Base-by-base conservation (phyloP, 257 asterid species). In the Solanum boliviense region DNA sequence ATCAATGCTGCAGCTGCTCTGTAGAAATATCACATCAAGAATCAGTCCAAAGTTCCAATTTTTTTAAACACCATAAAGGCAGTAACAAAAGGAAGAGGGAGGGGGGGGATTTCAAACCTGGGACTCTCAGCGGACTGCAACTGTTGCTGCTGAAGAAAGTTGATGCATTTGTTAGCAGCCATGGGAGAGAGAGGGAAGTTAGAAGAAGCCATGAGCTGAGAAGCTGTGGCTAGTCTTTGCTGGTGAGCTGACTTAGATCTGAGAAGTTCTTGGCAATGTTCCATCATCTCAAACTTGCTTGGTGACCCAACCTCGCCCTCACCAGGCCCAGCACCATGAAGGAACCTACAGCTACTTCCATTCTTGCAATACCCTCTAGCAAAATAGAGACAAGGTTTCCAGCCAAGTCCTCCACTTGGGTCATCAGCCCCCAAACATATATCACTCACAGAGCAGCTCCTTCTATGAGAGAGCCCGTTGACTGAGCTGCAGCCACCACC, bases 281-380 rank as follows among this genome's bases (percentile, higher is more conserved):
- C 96, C 92, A 93, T 89, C 92, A 93, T 89, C 62, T 93, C 94
- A 39, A 90, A 84, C 91, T 94, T 93, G 58, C 84, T 90, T 1
- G 96, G 96, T 0, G 95, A 93, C 10, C 95, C 93, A 90, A 88
- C 91, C 38, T 62, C 90, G 58, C 34, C 92, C 39, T 89, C 62
- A 52, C 89, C 83, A 36, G 29, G 21, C 32, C 91, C 92, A 25
- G 81, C 94, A 39, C 96, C 95, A 88, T 94, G 98, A 38, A 92
- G 87, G 88, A 93, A 94, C 60, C 94, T 90, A 93, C 98, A 94
- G 87, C 89, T 89, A 41, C 91, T 88, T 11, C 98, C 98, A 35
- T 94, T 92, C 90, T 93, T 94, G 87, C 98, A 94, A 91, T 92
- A 94, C 67, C 98, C 98, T 89, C 96, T 90, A 11, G 96, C 94